These are phyloP conservation scores for Trypanosoma cruzi DNA, from an alignment of 208 protist genomes.

Conservation along the genomic window DNA sequence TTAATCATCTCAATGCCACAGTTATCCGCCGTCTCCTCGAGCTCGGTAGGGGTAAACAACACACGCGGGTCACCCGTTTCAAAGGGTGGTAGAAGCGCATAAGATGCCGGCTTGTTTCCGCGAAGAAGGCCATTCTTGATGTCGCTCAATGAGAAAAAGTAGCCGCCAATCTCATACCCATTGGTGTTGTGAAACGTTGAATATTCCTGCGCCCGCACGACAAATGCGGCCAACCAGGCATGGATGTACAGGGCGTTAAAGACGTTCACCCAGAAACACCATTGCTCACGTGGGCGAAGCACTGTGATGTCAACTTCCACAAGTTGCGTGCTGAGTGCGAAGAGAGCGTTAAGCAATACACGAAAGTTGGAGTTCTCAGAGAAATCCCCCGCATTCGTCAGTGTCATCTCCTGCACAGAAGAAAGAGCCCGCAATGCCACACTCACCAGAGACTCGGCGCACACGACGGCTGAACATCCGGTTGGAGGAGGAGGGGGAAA, in stretches of 20 bases:
- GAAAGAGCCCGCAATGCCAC: constrained; percentile 36
- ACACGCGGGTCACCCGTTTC: constrained; percentile 18
- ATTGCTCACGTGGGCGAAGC: constrained; percentile 25
- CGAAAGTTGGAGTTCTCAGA: constrained; percentile 14
- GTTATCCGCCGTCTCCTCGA: background rate
- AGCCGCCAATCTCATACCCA: constrained; percentile 53
- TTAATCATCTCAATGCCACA: background rate
- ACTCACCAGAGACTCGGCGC: constrained; percentile 47
- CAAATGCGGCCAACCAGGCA: constrained; percentile 48
- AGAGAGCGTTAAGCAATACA: constrained; percentile 10
- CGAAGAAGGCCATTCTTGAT: constrained; percentile 79
- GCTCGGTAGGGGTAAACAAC: constrained; percentile 13
- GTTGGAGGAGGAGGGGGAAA: background rate
- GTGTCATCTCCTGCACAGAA: constrained; percentile 37
- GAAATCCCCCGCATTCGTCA: constrained; percentile 1
- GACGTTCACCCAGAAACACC: constrained; percentile 55
- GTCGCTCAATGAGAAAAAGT: constrained; percentile 47
- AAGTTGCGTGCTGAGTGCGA: constrained; percentile 18
- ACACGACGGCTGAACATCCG: constrained; percentile 4
- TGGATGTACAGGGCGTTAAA: constrained; percentile 79
- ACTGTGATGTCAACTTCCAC: constrained; percentile 19
- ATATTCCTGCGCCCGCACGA: constrained; percentile 22
- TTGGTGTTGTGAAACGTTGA: constrained; percentile 51
- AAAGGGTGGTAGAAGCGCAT: constrained; percentile 42
- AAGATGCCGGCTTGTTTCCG: constrained; percentile 41